Base-by-base conservation (phyloP, 2,329 filamentous ascomycete genomes). In the Albophoma yamanashiensis region DNA sequence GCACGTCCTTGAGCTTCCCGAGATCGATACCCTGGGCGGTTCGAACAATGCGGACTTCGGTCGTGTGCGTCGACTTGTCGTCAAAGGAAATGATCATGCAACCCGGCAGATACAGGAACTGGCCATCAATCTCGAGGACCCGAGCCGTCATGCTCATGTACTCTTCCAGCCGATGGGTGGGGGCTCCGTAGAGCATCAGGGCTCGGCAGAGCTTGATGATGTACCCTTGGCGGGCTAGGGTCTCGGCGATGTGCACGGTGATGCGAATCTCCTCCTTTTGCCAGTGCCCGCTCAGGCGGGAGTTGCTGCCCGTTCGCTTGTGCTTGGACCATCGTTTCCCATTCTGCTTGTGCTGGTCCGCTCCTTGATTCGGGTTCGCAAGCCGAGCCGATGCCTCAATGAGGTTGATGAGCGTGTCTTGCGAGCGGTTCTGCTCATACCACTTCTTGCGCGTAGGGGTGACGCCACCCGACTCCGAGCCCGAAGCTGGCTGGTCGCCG, bases 41-140 rank as follows among this genome's bases (percentile, higher is more conserved):
- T 15, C 84, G 79, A 6, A 88, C 84, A 36, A 88, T 82, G 63
- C 85, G 83, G 61, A 88, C 84, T 66, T 88, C 85, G 20, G 84
- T 85, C 0, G 86, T 89, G 63, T 87, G 85, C 0, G 84, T 86
- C 0, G 80, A 75, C 57, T 70, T 74, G 65, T 92, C 89, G 68
- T 89, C 91, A 67, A 96, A 96, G 0, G 91, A 93, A 66, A 96
- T 86, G 61, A 96, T 88, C 92, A 96, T 96, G 68, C 89, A 94
- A 6, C 91, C 91, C 0, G 92, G 92, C 43, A 96, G 82, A 67
- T 96, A 96, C 34, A 96, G 76, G 66, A 94, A 96, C 66, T 95
- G 91, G 9, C 89, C 89, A 63, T 95, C 89, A 38, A 96, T 92
- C 71, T 92, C 89, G 42, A 96, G 80, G 4, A 92, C 89, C 25